Percentiles rank a stretch among this genome's conserved stretches.
Conservation (phyloP, 2,329 filamentous ascomycete species). For the Stagonosporopsis cucurbitacearum region DNA sequence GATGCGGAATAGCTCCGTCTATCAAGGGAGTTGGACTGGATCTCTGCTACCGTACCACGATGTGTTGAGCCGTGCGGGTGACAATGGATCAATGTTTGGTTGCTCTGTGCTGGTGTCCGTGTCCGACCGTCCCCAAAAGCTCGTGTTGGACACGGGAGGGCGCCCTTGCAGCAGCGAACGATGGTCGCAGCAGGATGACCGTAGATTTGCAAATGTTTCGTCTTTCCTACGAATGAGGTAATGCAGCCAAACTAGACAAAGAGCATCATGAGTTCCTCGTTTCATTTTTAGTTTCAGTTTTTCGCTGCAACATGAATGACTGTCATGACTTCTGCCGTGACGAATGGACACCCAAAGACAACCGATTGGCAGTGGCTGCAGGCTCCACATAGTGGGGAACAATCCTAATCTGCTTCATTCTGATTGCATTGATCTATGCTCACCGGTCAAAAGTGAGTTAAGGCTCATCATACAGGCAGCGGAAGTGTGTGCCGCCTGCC, state of each 20-base stretch:
- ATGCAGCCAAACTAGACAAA: background rate
- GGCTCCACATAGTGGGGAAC: background rate
- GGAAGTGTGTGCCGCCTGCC: background rate
- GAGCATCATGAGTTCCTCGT: background rate
- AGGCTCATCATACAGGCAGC: background rate
- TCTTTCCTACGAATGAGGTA: background rate
- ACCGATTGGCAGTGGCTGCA: background rate
- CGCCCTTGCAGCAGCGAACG: background rate
- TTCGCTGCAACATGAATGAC: background rate
- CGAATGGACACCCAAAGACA: background rate
- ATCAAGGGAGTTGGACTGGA: background rate
- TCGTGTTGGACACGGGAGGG: slow-evolving; percentile 1
- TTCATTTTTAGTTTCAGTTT: slow-evolving; percentile 4
- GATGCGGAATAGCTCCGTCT: background rate
- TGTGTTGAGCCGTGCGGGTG: background rate
- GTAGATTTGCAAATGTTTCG: background rate
- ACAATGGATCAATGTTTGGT: background rate
- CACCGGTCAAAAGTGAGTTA: background rate
- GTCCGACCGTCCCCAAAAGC: background rate
- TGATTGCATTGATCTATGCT: background rate
- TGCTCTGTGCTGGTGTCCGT: background rate
- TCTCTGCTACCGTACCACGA: background rate
- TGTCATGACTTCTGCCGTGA: background rate
- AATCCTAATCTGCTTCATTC: background rate
- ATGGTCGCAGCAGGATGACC: background rate